Evolutionary conservation across 2,329 filamentous ascomycete genomes (phyloP), one percentile per base, ranked within the genome.

Genomic region (Pyrenophora tritici-repentis): DNA sequence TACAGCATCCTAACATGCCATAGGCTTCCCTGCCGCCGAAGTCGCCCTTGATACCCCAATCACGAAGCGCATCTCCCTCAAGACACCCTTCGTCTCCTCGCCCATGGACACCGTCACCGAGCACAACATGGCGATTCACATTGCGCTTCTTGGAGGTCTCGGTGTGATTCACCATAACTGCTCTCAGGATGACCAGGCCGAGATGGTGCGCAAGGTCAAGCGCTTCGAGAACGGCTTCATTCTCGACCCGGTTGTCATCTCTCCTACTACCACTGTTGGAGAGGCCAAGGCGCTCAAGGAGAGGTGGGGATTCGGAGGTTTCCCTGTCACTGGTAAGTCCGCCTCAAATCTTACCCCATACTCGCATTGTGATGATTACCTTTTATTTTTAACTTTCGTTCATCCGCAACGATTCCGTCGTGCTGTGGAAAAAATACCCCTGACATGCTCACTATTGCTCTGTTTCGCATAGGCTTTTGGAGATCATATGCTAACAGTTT

Each of bases 51-150:
- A 97, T 66, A 91, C 93, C 31, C 91, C 91, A 52, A 83, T 99
- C 68, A 99, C 94, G 65, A 96, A 95, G 85, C 87, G 91, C 70
- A 96, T 99, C 77, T 86, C 90, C 31, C 83, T 99, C 74, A 99
- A 97, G 85, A 95, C 92, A 6, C 94, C 94, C 54, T 92, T 99
- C 71, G 85, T 97, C 61, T 99, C 94, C 39, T 97, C 94, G 33
- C 94, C 95, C 69, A 99, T 99, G 94, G 94, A 99, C 80, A 99
- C 94, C 8, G 94, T 99, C 74, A 99, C 95, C 36, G 94, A 99
- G 81, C 90, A 96, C 79, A 93, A 96, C 75, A 99, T 99, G 95
- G 95, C 94, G 61, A 97, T 99, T 68, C 90, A 97, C 79, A 96
- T 95, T 83, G 90, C 90, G 44, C 83, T 94, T 26, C 88, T 94